Conservation (phyloP, 1,284 basidiomycete species). For the Pseudozyma thailandica region DNA sequence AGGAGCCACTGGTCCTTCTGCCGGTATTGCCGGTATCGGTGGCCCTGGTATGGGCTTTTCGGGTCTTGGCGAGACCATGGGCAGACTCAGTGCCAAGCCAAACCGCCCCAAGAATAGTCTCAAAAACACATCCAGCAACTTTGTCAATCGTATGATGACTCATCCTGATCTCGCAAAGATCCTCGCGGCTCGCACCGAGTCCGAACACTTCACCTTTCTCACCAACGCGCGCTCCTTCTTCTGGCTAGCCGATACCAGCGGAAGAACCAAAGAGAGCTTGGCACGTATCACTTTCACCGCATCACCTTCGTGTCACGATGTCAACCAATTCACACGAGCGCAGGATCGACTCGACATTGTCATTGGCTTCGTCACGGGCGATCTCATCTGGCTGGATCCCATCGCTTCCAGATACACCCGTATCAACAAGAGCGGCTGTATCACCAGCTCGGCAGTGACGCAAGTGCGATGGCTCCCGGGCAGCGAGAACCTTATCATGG, state of each 20-base stretch:
- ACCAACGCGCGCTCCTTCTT: slow-evolving; percentile 58
- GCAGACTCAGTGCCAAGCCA: slow-evolving; percentile 41
- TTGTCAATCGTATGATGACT: slow-evolving; percentile 84
- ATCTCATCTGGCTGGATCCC: slow-evolving; percentile 82
- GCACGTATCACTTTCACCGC: slow-evolving; percentile 82
- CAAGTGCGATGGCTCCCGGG: slow-evolving; percentile 87
- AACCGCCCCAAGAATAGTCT: slow-evolving; percentile 85
- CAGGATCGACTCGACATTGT: slow-evolving; percentile 85
- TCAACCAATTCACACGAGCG: slow-evolving; percentile 81
- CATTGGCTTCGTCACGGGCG: slow-evolving; percentile 91
- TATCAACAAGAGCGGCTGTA: slow-evolving; percentile 88
- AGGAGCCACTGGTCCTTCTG: slow-evolving; percentile 33
- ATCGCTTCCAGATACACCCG: slow-evolving; percentile 85
- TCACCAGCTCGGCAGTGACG: slow-evolving; percentile 82
- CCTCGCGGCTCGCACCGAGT: slow-evolving; percentile 76
- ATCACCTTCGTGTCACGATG: slow-evolving; percentile 82
- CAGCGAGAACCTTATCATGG: slow-evolving; percentile 79
- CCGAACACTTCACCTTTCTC: slow-evolving; percentile 65
- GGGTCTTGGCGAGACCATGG: slow-evolving; percentile 47
- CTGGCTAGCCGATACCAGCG: slow-evolving; percentile 53
- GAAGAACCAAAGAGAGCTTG: slow-evolving; percentile 72
- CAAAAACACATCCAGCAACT: slow-evolving; percentile 85
- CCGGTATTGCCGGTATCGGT: slow-evolving; percentile 47
- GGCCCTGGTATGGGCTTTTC: slow-evolving; percentile 46
- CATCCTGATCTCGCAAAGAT: slow-evolving; percentile 79